phyloP scores from a whole-genome alignment of 148 eudicot genomes.

The Diospyros lotus region DNA sequence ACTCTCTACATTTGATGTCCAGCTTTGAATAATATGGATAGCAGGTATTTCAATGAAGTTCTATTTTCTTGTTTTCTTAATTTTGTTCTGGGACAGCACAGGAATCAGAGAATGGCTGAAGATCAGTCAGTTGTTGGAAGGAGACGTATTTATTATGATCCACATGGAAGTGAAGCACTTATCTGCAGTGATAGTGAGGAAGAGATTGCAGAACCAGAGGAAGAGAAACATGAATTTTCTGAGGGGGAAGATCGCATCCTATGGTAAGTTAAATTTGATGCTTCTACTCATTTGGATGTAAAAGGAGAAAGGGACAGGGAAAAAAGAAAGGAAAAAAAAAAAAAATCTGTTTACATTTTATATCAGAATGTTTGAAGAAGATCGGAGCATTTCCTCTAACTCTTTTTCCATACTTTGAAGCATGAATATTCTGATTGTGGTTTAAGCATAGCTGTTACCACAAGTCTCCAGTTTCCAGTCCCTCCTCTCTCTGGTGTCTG shows the following conservation, averaged over 20 bases:
- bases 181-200: conserved; percentile 93
- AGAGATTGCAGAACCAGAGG: conserved; percentile 57
- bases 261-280: conserved; percentile 33
- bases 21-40: too few species aligned
- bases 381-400: too few species aligned
- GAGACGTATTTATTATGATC: conserved; percentile 85
- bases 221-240: conserved; percentile 63
- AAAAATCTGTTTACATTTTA: not conserved
- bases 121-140: conserved; percentile 86
- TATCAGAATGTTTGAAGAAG: not conserved
- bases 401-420: not conserved
- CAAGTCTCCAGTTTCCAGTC: not conserved
- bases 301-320: too few species aligned
- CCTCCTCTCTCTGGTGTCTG: too few species aligned
- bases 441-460: not conserved
- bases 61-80: conserved; percentile 20
- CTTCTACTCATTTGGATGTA: not conserved
- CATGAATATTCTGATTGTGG: not conserved
- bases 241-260: conserved; percentile 73
- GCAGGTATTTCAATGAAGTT: not conserved
- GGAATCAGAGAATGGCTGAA: conserved; percentile 97
- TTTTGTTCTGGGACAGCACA: conserved; percentile 28
- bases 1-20: not conserved
- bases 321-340: not conserved
- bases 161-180: conserved; percentile 71